A percentile compares a stretch with the other conserved stretches of the same genome.
Evolutionary conservation across 2,329 filamentous ascomycete species (phyloP).

Genomic region (Fusarium euwallaceae): DNA sequence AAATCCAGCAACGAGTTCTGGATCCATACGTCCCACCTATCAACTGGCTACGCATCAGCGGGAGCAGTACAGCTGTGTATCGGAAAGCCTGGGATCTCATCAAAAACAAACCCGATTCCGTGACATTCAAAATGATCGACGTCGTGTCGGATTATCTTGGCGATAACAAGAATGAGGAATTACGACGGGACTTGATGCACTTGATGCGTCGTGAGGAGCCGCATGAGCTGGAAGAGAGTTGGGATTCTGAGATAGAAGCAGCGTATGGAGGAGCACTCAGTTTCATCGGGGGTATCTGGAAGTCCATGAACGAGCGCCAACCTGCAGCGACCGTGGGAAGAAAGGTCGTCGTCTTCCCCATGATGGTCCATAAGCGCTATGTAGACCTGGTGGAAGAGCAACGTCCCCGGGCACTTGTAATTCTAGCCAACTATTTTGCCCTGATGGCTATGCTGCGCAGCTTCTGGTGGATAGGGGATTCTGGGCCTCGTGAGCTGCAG

Average conservation of each 20-base stretch:
- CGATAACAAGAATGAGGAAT: slow-evolving; percentile 5
- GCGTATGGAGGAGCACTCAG: slow-evolving; percentile 37
- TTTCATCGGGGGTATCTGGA: slow-evolving; percentile 37
- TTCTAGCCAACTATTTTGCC: slow-evolving; percentile 42
- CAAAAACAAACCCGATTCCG: slow-evolving; percentile 12
- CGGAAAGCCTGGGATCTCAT: slow-evolving; percentile 19
- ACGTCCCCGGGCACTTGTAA: slow-evolving; percentile 38
- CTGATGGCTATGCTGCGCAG: slow-evolving; percentile 25
- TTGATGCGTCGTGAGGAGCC: slow-evolving; percentile 22
- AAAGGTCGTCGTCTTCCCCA: slow-evolving; percentile 36
- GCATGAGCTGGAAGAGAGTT: slow-evolving; percentile 27
- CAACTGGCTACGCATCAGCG: slow-evolving; percentile 39
- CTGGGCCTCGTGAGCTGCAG: slow-evolving; percentile 28
- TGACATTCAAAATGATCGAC: slow-evolving; percentile 17
- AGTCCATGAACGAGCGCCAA: slow-evolving; percentile 17
- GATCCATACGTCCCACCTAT: slow-evolving; percentile 36
- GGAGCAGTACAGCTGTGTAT: slow-evolving; percentile 36
- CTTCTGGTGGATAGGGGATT: slow-evolving; percentile 39
- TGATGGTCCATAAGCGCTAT: slow-evolving; percentile 36
- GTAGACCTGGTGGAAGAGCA: slow-evolving; percentile 35
- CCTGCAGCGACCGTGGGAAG: slow-evolving; percentile 13
- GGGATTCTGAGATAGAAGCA: slow-evolving; percentile 22
- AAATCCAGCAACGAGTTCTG: slow-evolving; percentile 31
- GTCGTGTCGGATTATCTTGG: slow-evolving; percentile 21
- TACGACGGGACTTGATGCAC: slow-evolving; percentile 16